Base-by-base conservation (phyloP, 768 basidiomycete species). In the Auriscalpium microsporum region DNA sequence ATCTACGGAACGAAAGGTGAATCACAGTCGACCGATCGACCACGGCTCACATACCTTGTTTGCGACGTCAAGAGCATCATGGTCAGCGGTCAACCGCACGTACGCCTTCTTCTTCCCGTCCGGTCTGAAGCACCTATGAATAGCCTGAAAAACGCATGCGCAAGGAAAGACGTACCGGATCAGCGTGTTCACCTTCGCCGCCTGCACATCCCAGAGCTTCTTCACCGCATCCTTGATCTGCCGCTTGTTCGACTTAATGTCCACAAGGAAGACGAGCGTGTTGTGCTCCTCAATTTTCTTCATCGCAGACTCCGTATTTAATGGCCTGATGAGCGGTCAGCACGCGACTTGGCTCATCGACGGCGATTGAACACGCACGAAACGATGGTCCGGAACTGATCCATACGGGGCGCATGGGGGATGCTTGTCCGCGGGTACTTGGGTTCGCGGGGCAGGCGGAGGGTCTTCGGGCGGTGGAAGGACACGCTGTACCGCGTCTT, bases 201-300 rank as follows among this genome's bases (percentile, higher is more conserved):
- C 90, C 74, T 94, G 84, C 52, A 98, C 94, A 67, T 96, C 94
- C 73, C 97, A 98, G 65, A 99, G 73, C 83, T 96, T 96, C 84
- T 97, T 97, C 65, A 99, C 94, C 2, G 96, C 96, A 65, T 97
- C 92, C 83, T 94, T 95, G 78, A 98, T 98, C 74, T 99, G 93
- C 48, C 93, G 84, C 83, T 99, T 99, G 84, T 96, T 99, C 63
- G 92, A 77, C 70, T 83, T 86, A 72, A 97, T 67, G 73, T 97
- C 94, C 52, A 96, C 94, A 58, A 98, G 86, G 79, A 98, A 99
- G 57, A 99, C 96, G 56, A 98, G 83, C 35, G 96, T 99, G 75
- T 99, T 98, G 80, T 97, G 86, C 73, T 97, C 95, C 80, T 99
- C 95, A 56, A 99, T 99, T 83, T 99, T 96, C 83, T 97, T 95